These are phyloP conservation scores for Leishmania lainsoni DNA, from an alignment of 208 protist genomes.

Conservation along the genomic window DNA sequence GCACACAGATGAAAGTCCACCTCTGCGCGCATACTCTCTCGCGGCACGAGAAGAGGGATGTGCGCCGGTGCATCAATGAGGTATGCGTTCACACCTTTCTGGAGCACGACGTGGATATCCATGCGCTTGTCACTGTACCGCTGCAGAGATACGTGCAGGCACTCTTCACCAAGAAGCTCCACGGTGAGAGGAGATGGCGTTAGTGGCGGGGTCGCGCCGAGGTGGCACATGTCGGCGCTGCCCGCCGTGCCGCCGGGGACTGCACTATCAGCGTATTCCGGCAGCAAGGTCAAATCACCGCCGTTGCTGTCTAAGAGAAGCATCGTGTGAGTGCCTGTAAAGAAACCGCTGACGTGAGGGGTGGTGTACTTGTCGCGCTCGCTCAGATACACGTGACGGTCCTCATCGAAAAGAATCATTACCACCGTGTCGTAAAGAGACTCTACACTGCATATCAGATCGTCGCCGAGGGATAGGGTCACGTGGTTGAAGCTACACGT, in stretches of 20 bases:
- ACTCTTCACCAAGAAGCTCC: constrained; percentile 29
- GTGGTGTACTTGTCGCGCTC: constrained; percentile 27
- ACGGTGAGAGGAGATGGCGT: constrained; percentile 34
- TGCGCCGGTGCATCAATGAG: constrained; percentile 33
- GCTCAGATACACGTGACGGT: constrained; percentile 59
- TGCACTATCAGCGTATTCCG: constrained; percentile 11
- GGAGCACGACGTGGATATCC: constrained; percentile 40
- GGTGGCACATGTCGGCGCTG: neutral
- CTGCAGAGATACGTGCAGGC: constrained; percentile 37
- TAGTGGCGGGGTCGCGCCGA: neutral
- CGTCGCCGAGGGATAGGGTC: constrained; percentile 39
- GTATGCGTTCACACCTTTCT: constrained; percentile 37
- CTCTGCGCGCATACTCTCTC: constrained; percentile 29
- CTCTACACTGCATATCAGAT: constrained; percentile 40
- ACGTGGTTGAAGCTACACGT: constrained; percentile 34
- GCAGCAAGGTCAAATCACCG: constrained; percentile 16
- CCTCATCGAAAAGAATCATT: constrained; percentile 49
- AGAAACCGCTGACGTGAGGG: constrained; percentile 43
- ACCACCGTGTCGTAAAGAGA: constrained; percentile 48
- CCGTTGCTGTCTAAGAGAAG: constrained; percentile 28
- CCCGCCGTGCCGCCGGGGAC: neutral
- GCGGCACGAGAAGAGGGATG: constrained; percentile 33
- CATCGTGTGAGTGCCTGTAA: constrained; percentile 27
- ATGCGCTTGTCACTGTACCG: constrained; percentile 67
- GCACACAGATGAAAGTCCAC: constrained; percentile 33